A percentile compares a stretch with the other conserved stretches of the same genome.
Evolutionary conservation across 2,329 filamentous ascomycete genomes (phyloP).

Genomic region (Alternaria sp.): DNA sequence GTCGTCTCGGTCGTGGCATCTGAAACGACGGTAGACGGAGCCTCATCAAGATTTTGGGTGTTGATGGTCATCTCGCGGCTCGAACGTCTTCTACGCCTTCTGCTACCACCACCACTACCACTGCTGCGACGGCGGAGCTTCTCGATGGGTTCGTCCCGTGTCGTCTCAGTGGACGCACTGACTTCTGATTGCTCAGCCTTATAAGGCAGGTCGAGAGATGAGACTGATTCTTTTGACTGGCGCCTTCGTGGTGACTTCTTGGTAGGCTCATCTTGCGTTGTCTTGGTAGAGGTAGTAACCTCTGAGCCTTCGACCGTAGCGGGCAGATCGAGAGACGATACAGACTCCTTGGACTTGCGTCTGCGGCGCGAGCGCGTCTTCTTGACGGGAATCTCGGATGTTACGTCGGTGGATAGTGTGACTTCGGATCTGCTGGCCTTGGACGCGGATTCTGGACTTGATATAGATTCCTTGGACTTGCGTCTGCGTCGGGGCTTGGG

Average conservation of each 20-base stretch:
- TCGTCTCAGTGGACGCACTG: slow-evolving; percentile 35
- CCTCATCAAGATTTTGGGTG: slow-evolving; percentile 33
- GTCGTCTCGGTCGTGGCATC: slow-evolving; percentile 30
- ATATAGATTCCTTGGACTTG: slow-evolving; percentile 42
- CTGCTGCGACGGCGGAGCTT: slow-evolving; percentile 33
- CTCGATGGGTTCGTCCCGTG: slow-evolving; percentile 26
- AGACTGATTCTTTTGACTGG: slow-evolving; percentile 42
- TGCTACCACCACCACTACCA: slow-evolving; percentile 25
- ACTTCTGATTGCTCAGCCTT: slow-evolving; percentile 40
- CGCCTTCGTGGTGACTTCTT: slow-evolving; percentile 46
- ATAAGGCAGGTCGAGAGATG: slow-evolving; percentile 34
- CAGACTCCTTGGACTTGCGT: slow-evolving; percentile 40
- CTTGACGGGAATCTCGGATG: slow-evolving; percentile 23
- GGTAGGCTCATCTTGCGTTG: slow-evolving; percentile 27
- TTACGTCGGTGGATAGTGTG: slow-evolving; percentile 36
- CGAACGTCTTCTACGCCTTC: slow-evolving; percentile 39
- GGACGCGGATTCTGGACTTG: slow-evolving; percentile 37
- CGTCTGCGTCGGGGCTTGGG: slow-evolving; percentile 50
- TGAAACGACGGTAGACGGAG: slow-evolving; percentile 31
- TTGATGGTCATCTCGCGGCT: slow-evolving; percentile 41
- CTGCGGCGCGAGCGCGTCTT: slow-evolving; percentile 47
- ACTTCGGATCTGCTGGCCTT: slow-evolving; percentile 41
- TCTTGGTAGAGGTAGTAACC: slow-evolving; percentile 32
- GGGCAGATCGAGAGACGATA: slow-evolving; percentile 37
- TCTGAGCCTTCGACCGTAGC: slow-evolving; percentile 38